phyloP scores from a whole-genome alignment of 1,284 basidiomycete genomes.

The Volvariella volvacea region DNA sequence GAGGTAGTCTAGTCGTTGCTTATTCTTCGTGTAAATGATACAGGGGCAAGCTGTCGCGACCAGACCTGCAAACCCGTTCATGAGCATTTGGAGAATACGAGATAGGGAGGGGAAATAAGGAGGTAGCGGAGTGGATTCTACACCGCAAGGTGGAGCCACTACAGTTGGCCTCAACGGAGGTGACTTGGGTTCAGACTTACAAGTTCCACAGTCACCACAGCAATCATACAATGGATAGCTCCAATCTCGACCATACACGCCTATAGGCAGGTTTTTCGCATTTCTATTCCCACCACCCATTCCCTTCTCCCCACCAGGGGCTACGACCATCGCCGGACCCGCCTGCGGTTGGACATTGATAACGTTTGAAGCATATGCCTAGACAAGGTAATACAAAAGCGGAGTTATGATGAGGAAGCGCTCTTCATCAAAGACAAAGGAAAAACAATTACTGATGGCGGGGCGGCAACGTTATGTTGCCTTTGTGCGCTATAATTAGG shows the following conservation, averaged over 20 bases:
- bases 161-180: neutral
- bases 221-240: slow-evolving; percentile 34
- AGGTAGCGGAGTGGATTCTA: neutral
- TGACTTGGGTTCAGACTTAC: slow-evolving; percentile 20
- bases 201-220: slow-evolving; percentile 28
- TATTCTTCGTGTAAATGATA: slow-evolving; percentile 29
- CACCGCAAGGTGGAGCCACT: too few species aligned
- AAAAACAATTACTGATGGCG: too few species aligned
- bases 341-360: too few species aligned
- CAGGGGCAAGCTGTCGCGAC: slow-evolving; percentile 27
- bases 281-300: slow-evolving; percentile 34
- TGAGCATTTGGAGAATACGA: neutral
- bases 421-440: too few species aligned
- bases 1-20: slow-evolving; percentile 29
- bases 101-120: neutral
- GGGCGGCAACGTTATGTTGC: too few species aligned
- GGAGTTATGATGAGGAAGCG: too few species aligned
- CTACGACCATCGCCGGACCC: too few species aligned
- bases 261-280: slow-evolving; percentile 31
- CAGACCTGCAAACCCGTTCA: slow-evolving; percentile 16
- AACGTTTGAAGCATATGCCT: too few species aligned
- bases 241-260: slow-evolving; percentile 38
- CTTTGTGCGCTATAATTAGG: too few species aligned
- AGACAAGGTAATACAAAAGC: too few species aligned
- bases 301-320: slow-evolving; percentile 5